Conservation (phyloP, 768 basidiomycete genomes). For the Mycena sanguinolenta region DNA sequence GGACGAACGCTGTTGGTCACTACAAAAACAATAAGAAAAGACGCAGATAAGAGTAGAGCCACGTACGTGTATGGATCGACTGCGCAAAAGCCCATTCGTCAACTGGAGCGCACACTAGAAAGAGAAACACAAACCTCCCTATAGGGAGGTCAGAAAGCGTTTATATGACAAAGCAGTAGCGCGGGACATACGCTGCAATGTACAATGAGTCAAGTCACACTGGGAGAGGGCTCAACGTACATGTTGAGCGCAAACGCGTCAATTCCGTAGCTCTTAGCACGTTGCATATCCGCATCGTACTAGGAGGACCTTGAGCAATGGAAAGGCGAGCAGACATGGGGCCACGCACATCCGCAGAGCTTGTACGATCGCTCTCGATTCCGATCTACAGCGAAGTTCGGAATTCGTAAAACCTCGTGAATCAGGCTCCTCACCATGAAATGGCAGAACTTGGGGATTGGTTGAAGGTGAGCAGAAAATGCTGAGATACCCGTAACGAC, state of each 20-base stretch:
- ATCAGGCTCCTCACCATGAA: constrained; percentile 21
- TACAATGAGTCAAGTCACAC: neutral
- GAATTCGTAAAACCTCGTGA: neutral
- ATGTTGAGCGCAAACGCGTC: constrained; percentile 60
- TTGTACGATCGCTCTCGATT: constrained; percentile 32
- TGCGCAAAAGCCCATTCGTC: constrained; percentile 38
- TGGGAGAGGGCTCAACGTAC: neutral
- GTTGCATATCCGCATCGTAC: constrained; percentile 34
- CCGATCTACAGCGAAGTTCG: constrained; percentile 22
- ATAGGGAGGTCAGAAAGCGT: constrained; percentile 1
- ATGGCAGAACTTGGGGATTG: constrained; percentile 18
- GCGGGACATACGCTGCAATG: constrained; percentile 2
- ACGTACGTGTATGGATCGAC: constrained; percentile 51
- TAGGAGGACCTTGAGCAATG: neutral
- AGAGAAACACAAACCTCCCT: constrained; percentile 25
- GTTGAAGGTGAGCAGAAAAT: neutral
- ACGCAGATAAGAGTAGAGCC: neutral
- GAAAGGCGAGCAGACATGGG: too few relatives aligned
- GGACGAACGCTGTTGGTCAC: constrained; percentile 25
- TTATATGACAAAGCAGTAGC: neutral
- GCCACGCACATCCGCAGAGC: constrained; percentile 27
- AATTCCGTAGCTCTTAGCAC: constrained; percentile 35
- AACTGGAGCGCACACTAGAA: neutral
- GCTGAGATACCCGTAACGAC: neutral
- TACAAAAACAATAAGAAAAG: neutral